Evolutionary conservation across 1,139 yeast genomes (phyloP).

Genomic region (Candida tunisiensis): DNA sequence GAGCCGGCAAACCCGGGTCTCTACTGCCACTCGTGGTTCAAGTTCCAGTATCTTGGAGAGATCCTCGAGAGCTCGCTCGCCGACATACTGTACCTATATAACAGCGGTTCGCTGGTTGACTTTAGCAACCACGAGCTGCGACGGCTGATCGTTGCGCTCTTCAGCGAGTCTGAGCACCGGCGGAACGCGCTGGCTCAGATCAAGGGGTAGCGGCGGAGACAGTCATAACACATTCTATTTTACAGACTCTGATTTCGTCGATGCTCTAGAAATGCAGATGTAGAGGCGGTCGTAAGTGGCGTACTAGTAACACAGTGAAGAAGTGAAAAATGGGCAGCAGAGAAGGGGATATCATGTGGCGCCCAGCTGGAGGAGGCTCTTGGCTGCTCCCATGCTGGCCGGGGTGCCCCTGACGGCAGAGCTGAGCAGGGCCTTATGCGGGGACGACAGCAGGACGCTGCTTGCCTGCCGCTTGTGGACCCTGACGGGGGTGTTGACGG

Average conservation of each 20-base stretch:
- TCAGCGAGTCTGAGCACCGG: conserved; percentile 57
- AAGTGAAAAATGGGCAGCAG: neutral
- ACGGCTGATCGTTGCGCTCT: conserved; percentile 39
- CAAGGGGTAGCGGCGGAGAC: neutral
- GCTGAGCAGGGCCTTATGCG: conserved; percentile 1
- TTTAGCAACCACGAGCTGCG: conserved; percentile 52
- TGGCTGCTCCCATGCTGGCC: conserved; percentile 32
- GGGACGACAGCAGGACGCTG: neutral
- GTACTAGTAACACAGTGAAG: too few species aligned
- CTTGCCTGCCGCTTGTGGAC: neutral
- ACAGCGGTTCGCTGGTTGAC: conserved; percentile 60
- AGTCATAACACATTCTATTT: too few species aligned
- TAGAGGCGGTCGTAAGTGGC: too few species aligned
- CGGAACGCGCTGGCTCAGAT: conserved; percentile 47
- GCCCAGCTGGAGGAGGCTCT: conserved; percentile 26
- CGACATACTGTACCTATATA: conserved; percentile 53
- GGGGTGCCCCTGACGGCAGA: conserved; percentile 21
- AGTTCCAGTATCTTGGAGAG: conserved; percentile 19
- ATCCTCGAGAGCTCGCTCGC: conserved; percentile 29
- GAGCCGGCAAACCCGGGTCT: conserved; percentile 10
- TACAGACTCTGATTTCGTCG: too few species aligned
- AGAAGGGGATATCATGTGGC: conserved; percentile 3
- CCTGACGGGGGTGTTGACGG: neutral
- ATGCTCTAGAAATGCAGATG: too few species aligned
- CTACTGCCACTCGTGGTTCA: conserved; percentile 13